Evolutionary conservation across 805 yeast species (phyloP), one percentile per base, ranked within the genome.

Genomic region (Yamadazyma sp.): DNA sequence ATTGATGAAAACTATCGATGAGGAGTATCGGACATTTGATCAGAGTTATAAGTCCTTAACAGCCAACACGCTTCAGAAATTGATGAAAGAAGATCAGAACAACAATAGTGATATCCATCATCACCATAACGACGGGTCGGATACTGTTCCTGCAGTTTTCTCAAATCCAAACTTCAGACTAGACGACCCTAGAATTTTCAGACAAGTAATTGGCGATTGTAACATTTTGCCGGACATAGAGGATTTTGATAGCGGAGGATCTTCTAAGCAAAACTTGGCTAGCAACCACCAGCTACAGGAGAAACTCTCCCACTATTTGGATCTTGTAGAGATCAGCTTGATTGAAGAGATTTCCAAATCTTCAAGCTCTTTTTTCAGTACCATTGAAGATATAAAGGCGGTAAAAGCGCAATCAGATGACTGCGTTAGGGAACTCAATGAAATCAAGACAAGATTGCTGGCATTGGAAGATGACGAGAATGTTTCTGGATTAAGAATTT

Each of bases 111-210:
- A 12, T n/a, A 7, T 14, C 4, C 27, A 26, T 8, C 28, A 37
- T 20, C 26, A 22, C 12, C 34, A 20, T 13, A 20, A 20, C 13
- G 17, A 17, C 20, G 10, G 16, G 14, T 16, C 28, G 17, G 40
- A 30, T 4, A 8, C 16, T 15, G 16, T 93, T 5, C 98, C 99
- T 0, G 59, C 65, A 2, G 77, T 87, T 1, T 93, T 76, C 50
- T 80, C 83, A 45, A 75, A 74, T 17, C 67, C 74, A 6, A 74
- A 79, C 27, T 93, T 93, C 60, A 71, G 86, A 46, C 68, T 93
- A 26, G 97, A 93, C 50, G 88, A 93, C 55, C 96, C 96, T 5
- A 71, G 96, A 40, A 72, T 82, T 1, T 91, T 91, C 57, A 79
- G 80, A 38, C 68, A 75, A 41, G 95, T 90, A 2, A 71, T 84